Evolutionary conservation across 2,329 filamentous ascomycete species (phyloP), one percentile per base, ranked within the genome.

Genomic region (Nigrospora oryzae): DNA sequence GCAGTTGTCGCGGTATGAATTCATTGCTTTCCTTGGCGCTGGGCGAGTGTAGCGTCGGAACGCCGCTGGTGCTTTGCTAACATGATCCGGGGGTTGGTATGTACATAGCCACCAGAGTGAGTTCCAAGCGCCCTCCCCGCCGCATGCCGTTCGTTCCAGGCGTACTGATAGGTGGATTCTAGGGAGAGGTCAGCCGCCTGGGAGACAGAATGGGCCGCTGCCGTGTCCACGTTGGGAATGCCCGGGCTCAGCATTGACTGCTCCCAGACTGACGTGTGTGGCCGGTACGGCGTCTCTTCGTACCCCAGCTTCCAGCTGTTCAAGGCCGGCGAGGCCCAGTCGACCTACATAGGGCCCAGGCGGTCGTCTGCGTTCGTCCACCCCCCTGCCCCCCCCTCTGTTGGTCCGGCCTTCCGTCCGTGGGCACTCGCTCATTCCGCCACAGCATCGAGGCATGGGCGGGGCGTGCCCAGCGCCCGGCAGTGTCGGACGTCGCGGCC

Each of bases 391-490:
- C 33, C 13, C 23, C 7, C 8, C 23, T 7, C 23, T 28, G 23
- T 7, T 7, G 23, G 23, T 4, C 14, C 3, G 32, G 5, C 16
- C 23, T 23, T 28, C 12, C 36, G 14, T n/a, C 12, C 16, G 10
- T 37, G n/a, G 19, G 19, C 17, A 33, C 23, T 31, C 35, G 42
- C 30, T 44, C 32, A 49, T 15, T 40, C 36, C 8, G 12, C n/a
- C 6, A 2, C 31, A 58, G 56, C 13, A 47, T 58, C 30, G 34
- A 49, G 17, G 47, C 51, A 1, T 57, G 56, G 56, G 43, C 56
- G 11, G 33, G 48, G 15, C 56, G 63, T n/a, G 38, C 49, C 15
- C 50, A 51, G 31, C 56, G 58, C 3, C 60, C 62, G 10, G 28
- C 44, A 12, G 47, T 62, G n/a, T 53, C 56, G 0, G 47, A 58